A percentile compares a stretch with the other conserved stretches of the same genome.
Evolutionary conservation across 768 basidiomycete species (phyloP).

Genomic region (Leccinum truebloodii): DNA sequence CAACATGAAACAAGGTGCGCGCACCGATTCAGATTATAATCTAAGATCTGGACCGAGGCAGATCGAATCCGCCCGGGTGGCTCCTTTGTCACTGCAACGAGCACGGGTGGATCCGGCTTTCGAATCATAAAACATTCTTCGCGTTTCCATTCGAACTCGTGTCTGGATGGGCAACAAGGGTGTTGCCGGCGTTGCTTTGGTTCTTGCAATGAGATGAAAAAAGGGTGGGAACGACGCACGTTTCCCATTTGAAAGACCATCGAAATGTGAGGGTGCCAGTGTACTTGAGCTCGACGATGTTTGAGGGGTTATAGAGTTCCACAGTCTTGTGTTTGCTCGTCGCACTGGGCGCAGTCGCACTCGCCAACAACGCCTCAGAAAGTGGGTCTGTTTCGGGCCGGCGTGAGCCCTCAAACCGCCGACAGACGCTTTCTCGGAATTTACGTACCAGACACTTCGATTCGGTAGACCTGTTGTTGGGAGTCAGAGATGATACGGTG

Average conservation of each 20-base stretch:
- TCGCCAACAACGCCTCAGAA: conserved; percentile 69
- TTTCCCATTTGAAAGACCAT: conserved; percentile 84
- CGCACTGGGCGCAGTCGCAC: conserved; percentile 61
- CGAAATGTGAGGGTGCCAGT: conserved; percentile 73
- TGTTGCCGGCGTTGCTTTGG: conserved; percentile 46
- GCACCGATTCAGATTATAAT: conserved; percentile 82
- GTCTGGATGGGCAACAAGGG: conserved; percentile 41
- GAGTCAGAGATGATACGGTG: conserved; percentile 48
- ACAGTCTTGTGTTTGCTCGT: conserved; percentile 74
- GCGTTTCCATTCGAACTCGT: conserved; percentile 84
- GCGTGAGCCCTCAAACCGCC: neutral
- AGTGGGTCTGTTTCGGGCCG: conserved; percentile 57
- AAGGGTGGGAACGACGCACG: conserved; percentile 46
- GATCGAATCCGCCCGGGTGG: conserved; percentile 65
- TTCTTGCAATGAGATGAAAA: neutral
- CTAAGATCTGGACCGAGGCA: conserved; percentile 70
- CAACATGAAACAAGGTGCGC: neutral
- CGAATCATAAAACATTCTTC: conserved; percentile 82
- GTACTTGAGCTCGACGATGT: conserved; percentile 67
- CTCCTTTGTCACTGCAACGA: conserved; percentile 81
- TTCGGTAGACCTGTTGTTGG: conserved; percentile 49
- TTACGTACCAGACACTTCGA: conserved; percentile 65
- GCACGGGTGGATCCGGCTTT: conserved; percentile 85
- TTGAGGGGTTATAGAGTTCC: conserved; percentile 74
- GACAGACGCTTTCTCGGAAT: neutral